These are phyloP conservation scores for Heliocybe sulcata DNA, from an alignment of 1,284 basidiomycete species.

Conservation along the genomic window DNA sequence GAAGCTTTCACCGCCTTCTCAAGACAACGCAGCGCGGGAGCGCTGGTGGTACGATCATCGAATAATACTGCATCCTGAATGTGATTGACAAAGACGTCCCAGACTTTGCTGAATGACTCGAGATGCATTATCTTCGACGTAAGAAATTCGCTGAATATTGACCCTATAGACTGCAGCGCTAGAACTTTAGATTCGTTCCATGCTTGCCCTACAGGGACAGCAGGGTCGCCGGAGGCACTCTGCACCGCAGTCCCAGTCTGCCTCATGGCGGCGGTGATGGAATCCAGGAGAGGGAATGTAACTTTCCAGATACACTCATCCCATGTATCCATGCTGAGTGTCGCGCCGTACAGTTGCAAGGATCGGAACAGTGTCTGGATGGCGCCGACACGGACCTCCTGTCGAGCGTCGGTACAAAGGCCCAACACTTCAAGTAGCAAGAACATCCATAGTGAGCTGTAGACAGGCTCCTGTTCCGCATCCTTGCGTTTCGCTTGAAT, in stretches of 20 bases:
- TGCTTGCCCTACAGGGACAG: constrained; percentile 21
- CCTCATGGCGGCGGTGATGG: constrained; percentile 53
- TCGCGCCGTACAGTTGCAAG: constrained; percentile 87
- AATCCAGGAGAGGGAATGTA: constrained; percentile 82
- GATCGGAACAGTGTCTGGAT: constrained; percentile 95
- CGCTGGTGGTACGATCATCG: constrained; percentile 65
- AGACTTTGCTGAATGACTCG: constrained; percentile 61
- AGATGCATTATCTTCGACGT: constrained; percentile 67
- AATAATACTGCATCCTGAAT: constrained; percentile 63
- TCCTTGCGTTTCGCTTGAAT: constrained; percentile 76
- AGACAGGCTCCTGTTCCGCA: constrained; percentile 57
- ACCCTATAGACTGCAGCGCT: constrained; percentile 79
- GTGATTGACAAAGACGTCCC: constrained; percentile 66
- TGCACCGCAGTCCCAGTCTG: constrained; percentile 16
- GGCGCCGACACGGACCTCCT: constrained; percentile 88
- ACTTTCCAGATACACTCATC: constrained; percentile 84
- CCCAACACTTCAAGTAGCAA: constrained; percentile 80
- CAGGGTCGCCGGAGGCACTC: constrained; percentile 11
- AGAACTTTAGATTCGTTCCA: constrained; percentile 90
- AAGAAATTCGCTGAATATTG: constrained; percentile 79
- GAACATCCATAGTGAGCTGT: constrained; percentile 87
- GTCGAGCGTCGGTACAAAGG: constrained; percentile 74
- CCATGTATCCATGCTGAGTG: constrained; percentile 79
- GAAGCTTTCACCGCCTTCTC: constrained; percentile 68
- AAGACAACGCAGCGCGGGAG: constrained; percentile 75